A percentile compares a stretch with the other conserved stretches of the same genome.
Evolutionary conservation across 2,329 filamentous ascomycete species (phyloP).

Genomic region (Ophiostoma tasmaniense): DNA sequence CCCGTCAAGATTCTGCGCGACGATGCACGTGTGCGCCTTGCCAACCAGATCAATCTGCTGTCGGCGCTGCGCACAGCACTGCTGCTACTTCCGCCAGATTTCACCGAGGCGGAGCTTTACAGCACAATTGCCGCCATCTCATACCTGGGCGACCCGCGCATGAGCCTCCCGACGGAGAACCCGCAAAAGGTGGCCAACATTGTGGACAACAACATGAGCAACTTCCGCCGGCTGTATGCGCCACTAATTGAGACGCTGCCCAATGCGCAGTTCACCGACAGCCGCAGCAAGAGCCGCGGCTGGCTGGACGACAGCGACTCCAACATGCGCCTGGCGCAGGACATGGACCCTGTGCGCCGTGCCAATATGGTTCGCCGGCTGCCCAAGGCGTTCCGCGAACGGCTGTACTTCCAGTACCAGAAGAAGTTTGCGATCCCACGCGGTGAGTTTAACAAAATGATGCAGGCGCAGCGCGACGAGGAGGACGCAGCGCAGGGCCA

Average conservation of each 20-base stretch:
- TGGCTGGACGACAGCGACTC: constrained; percentile 58
- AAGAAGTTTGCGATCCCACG: constrained; percentile 79
- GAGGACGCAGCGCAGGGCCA: constrained; percentile 41
- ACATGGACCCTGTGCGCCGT: constrained; percentile 84
- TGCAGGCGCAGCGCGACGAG: constrained; percentile 66
- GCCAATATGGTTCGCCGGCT: constrained; percentile 95
- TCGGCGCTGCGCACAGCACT: constrained; percentile 86
- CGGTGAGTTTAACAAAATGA: constrained; percentile 75
- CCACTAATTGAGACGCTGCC: constrained; percentile 84
- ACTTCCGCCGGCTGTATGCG: constrained; percentile 85
- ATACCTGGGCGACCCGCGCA: constrained; percentile 93
- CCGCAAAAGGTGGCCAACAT: constrained; percentile 91
- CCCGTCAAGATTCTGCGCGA: constrained; percentile 96
- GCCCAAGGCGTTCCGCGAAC: constrained; percentile 76
- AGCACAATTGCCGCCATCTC: constrained; percentile 85
- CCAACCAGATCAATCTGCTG: constrained; percentile 92
- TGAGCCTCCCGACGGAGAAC: constrained; percentile 83
- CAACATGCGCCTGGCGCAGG: constrained; percentile 66
- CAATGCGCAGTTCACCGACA: constrained; percentile 70
- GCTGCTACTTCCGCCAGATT: constrained; percentile 71
- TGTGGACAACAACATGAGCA: constrained; percentile 79
- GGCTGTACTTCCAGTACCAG: constrained; percentile 92
- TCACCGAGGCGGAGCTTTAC: constrained; percentile 83
- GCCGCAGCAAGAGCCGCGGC: constrained; percentile 45
- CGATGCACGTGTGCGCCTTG: constrained; percentile 81